Evolutionary conservation across 495 filamentous ascomycete genomes (phyloP), one percentile per base, ranked within the genome.

Genomic region (Glarea lozoyensis): DNA sequence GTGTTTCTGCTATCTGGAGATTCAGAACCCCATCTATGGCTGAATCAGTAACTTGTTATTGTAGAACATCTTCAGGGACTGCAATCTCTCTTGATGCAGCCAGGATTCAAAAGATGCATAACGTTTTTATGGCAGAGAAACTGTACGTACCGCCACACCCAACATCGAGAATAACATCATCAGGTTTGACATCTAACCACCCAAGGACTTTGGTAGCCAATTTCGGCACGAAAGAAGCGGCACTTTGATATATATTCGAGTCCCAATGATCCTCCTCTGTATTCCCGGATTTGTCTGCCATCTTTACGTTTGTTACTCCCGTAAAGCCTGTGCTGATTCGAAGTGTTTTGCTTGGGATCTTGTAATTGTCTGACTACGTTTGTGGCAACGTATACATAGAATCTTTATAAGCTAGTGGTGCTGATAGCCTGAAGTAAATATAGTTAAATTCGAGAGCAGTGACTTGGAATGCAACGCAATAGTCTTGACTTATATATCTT

Each of bases 151-250:
- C 83, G 23, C 84, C 84, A 52, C 84, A 88, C 15, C 84, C 84
- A 21, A 88, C 58, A 56, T 89, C 84, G 12, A 89, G 67, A 50
- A 88, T 72, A 25, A 57, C 59, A 54, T 87, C 82, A 53, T 68
- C 62, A 13, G 63, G 66, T 47, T 75, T 67, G 4, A 75, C 73
- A 42, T 78, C 69, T 3, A 89, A 74, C 67, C 76, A 81, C 42
- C 67, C 54, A 20, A 84, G 39, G n/a, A 88, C 68, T 45, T 73
- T 81, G 4, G 65, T 67, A 9, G 84, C 75, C 6, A 87, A 69
- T 49, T 78, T 68, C 10, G 84, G 78, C 13, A 87, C 81, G 55
- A 88, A 89, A n/a, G 76, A 68, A 2, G 82, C 84, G 18, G 79
- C 71, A 42, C 70, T 60, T 34, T 71, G 68, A 58, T 86, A 87